phyloP scores from a whole-genome alignment of 129 eudicot genomes.

The Oenanthe sinensis region DNA sequence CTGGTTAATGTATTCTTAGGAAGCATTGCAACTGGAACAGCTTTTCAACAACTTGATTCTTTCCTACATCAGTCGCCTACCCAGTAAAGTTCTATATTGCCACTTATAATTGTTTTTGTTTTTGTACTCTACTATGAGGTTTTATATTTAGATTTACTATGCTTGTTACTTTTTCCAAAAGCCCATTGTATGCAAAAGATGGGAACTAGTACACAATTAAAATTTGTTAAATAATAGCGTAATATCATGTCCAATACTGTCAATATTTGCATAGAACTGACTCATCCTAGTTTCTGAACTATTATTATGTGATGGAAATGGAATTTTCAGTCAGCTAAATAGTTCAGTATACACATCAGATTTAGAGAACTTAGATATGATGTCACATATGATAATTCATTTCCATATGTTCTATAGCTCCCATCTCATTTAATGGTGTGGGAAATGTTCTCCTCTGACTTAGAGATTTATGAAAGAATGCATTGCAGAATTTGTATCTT shows the following conservation, averaged over 20 bases:
- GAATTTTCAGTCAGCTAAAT: background rate
- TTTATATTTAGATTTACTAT: background rate
- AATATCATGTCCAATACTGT: background rate
- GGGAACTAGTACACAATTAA: background rate
- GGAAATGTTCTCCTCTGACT: background rate
- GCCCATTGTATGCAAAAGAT: background rate
- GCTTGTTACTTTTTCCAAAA: background rate
- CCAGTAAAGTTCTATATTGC: constrained; percentile 45
- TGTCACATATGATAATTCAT: background rate
- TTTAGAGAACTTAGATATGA: background rate
- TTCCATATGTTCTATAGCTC: background rate
- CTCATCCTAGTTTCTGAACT: background rate
- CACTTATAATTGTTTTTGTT: background rate
- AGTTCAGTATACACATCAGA: background rate
- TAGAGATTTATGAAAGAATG: background rate
- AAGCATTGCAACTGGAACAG: constrained; percentile 86
- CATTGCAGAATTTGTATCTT: background rate
- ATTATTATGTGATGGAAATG: background rate
- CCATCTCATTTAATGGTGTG: background rate
- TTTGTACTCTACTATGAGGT: background rate
- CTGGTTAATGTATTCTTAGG: constrained; percentile 93
- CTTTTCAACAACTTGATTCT: constrained; percentile 81
- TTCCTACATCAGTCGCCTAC: constrained; percentile 85
- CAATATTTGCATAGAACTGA: background rate
- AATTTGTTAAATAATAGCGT: background rate